Evolutionary conservation across 495 filamentous ascomycete genomes (phyloP).

Genomic region (Amorphotheca resinae): DNA sequence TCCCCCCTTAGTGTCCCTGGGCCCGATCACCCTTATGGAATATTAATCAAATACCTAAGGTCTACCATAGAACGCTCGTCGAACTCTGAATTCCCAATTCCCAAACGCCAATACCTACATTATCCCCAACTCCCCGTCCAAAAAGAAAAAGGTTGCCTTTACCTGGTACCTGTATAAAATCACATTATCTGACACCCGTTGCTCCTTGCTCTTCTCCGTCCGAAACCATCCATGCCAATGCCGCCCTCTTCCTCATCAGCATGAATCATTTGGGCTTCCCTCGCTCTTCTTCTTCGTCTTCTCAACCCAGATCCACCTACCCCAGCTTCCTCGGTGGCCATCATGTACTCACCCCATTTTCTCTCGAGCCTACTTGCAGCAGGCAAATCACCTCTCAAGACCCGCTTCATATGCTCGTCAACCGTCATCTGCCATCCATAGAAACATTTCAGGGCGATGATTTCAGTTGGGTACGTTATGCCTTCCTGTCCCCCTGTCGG

Average conservation of each 20-base stretch:
- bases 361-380: conserved; percentile 63
- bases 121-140: neutral
- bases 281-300: conserved; percentile 57
- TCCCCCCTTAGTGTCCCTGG: no score
- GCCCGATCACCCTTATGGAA: no score
- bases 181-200: conserved; percentile 45
- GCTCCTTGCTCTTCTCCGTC: conserved; percentile 38
- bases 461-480: conserved; percentile 48
- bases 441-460: conserved; percentile 83
- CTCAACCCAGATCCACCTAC: conserved; percentile 44
- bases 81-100: neutral
- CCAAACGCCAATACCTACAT: neutral
- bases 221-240: conserved; percentile 23
- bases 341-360: conserved; percentile 94
- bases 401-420: conserved; percentile 78
- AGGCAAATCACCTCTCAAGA: conserved; percentile 58
- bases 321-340: conserved; percentile 74
- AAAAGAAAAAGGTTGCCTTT: neutral
- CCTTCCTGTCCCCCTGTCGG: conserved; percentile 18
- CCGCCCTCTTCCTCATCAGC: conserved; percentile 64
- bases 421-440: conserved; percentile 93
- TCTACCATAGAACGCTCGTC: no score
- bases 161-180: no score
- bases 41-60: no score
- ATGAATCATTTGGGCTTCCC: conserved; percentile 64